These are phyloP conservation scores for Dryas alaskensis DNA, from an alignment of 306 rosid genomes.

Conservation along the genomic window DNA sequence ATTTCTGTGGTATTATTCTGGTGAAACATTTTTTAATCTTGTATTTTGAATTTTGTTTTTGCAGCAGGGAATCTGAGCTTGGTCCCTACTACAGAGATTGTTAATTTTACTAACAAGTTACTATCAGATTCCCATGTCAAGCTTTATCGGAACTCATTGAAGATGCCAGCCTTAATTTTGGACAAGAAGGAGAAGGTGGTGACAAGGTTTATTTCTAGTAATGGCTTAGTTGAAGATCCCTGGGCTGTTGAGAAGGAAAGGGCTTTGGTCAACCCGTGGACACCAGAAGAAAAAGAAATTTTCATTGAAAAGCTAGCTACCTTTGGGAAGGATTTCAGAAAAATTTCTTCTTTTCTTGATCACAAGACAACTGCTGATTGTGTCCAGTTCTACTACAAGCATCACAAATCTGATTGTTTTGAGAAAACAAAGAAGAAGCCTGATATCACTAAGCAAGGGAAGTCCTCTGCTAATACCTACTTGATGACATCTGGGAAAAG, in stretches of 20 bases:
- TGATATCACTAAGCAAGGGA: constrained; percentile 54
- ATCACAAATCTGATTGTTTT: constrained; percentile 80
- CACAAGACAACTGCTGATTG: constrained; percentile 97
- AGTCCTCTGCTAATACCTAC: constrained; percentile 49
- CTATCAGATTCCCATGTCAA: constrained; percentile 61
- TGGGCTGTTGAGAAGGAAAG: constrained; percentile 81
- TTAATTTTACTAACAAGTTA: constrained; percentile 57
- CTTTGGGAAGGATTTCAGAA: constrained; percentile 77
- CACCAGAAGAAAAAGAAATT: constrained; percentile 54
- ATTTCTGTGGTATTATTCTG: not conserved
- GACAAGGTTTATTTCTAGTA: constrained; percentile 63
- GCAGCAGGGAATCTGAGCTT: constrained; percentile 63
- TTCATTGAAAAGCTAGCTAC: constrained; percentile 64
- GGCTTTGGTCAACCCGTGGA: constrained; percentile 84
- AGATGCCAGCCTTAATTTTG: constrained; percentile 89
- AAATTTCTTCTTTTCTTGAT: constrained; percentile 72
- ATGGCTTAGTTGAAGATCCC: constrained; percentile 92
- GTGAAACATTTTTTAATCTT: not conserved
- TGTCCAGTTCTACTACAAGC: constrained; percentile 89
- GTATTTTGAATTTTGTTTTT: not conserved
- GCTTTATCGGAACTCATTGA: constrained; percentile 51
- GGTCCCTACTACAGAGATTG: constrained; percentile 52
- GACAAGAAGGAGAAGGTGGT: constrained; percentile 64
- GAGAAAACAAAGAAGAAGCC: constrained; percentile 58
- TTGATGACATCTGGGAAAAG: constrained; percentile 57